Conservation (phyloP, 805 yeast species). For the Candida adriatica region DNA sequence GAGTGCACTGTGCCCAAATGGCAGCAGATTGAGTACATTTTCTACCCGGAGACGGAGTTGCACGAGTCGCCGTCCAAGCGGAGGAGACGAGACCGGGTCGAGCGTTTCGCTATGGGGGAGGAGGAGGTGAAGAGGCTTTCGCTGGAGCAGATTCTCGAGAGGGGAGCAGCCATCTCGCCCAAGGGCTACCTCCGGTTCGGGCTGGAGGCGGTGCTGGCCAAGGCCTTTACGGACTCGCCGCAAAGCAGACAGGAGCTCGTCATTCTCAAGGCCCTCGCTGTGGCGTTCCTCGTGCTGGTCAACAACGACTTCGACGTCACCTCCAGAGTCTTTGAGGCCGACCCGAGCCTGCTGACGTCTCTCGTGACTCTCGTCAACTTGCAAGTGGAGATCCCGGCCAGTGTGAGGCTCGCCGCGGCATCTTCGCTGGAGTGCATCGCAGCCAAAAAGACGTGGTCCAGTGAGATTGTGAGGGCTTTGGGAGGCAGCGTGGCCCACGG, state of each 20-base stretch:
- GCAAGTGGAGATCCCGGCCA: slow-evolving; percentile 46
- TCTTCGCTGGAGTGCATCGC: slow-evolving; percentile 67
- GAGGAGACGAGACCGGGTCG: slow-evolving; percentile 33
- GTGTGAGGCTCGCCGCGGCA: slow-evolving; percentile 52
- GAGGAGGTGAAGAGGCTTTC: slow-evolving; percentile 49
- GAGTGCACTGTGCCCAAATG: slow-evolving; percentile 48
- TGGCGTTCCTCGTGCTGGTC: slow-evolving; percentile 55
- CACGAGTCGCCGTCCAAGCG: slow-evolving; percentile 14
- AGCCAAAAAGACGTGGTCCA: slow-evolving; percentile 58
- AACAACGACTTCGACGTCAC: slow-evolving; percentile 53
- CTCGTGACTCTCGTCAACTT: slow-evolving; percentile 70
- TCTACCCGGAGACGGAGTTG: slow-evolving; percentile 27
- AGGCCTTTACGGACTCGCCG: slow-evolving; percentile 63
- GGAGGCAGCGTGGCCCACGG: slow-evolving; percentile 91
- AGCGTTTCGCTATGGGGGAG: slow-evolving; percentile 43
- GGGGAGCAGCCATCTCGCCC: slow-evolving; percentile 53
- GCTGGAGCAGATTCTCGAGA: slow-evolving; percentile 57
- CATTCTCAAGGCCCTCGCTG: slow-evolving; percentile 57
- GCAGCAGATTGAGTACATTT: slow-evolving; percentile 48
- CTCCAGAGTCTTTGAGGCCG: slow-evolving; percentile 61
- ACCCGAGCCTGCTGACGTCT: slow-evolving; percentile 62
- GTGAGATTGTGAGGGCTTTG: slow-evolving; percentile 68
- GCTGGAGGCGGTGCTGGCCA: slow-evolving; percentile 55
- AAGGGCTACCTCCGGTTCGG: slow-evolving; percentile 61
- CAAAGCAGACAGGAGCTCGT: slow-evolving; percentile 52